Evolutionary conservation across 2,329 filamentous ascomycete species (phyloP).

Genomic region (Verticillium tricorpus): DNA sequence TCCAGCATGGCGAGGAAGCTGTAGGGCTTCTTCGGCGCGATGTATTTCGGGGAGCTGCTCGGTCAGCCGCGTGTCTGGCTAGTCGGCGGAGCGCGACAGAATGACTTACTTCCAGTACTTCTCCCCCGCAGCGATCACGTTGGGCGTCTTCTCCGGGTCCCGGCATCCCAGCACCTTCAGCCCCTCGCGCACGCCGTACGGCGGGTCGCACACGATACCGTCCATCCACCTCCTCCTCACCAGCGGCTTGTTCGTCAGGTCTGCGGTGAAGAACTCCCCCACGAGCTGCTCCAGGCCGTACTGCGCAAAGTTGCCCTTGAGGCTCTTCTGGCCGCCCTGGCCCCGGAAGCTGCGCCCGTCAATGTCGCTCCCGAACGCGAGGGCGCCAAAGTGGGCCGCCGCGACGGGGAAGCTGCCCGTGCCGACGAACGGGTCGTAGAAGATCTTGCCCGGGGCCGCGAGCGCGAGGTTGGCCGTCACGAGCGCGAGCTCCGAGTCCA

Average conservation of each 20-base stretch:
- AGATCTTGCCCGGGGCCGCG: conserved; percentile 75
- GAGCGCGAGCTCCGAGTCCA: conserved; percentile 92
- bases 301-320: conserved; percentile 73
- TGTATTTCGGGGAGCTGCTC: conserved; percentile 58
- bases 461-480: conserved; percentile 88
- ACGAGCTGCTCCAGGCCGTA: conserved; percentile 66
- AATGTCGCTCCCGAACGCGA: conserved; percentile 84
- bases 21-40: conserved; percentile 88
- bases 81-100: conserved; percentile 5
- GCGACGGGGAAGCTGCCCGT: conserved; percentile 91
- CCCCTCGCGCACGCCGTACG: conserved; percentile 91
- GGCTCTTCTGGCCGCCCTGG: conserved; percentile 46
- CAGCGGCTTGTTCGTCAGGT: conserved; percentile 84
- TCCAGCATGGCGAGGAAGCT: conserved; percentile 86
- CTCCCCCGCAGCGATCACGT: conserved; percentile 64
- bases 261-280: conserved; percentile 76
- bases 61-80: conserved; percentile 11
- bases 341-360: conserved; percentile 86
- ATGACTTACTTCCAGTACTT: conserved; percentile 60
- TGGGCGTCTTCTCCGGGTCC: conserved; percentile 56
- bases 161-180: conserved; percentile 79
- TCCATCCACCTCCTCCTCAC: conserved; percentile 62
- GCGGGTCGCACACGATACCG: conserved; percentile 91
- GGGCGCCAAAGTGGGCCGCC: conserved; percentile 83
- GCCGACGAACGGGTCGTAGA: conserved; percentile 94